Evolutionary conservation across 306 rosid species (phyloP).

Genomic region (Castanopsis chinensis): DNA sequence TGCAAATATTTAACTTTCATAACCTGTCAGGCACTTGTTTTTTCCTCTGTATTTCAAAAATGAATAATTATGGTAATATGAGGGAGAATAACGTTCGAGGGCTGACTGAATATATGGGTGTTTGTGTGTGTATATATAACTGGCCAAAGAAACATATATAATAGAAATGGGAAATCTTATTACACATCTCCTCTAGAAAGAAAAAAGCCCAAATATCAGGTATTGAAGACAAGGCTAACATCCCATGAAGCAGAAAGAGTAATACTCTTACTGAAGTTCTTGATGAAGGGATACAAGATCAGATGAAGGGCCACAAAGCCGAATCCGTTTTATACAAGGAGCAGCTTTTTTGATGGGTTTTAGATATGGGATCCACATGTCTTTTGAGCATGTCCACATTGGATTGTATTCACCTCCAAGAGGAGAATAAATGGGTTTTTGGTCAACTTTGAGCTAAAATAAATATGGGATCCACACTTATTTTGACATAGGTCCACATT

Average conservation of each 20-base stretch:
- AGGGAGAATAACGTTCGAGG: not conserved
- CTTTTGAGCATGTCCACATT: not conserved
- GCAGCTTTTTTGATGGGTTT: not conserved
- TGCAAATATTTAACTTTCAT: not conserved
- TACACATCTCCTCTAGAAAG: not conserved
- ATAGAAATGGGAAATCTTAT: not conserved
- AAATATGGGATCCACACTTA: too few relatives aligned
- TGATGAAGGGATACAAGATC: not conserved
- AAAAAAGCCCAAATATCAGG: not conserved
- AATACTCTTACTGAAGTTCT: not conserved
- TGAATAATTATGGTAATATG: not conserved
- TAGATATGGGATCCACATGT: too few relatives aligned
- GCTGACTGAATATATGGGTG: not conserved
- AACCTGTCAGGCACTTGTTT: not conserved
- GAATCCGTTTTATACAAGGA: not conserved
- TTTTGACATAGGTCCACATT: too few relatives aligned
- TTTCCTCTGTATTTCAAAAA: not conserved
- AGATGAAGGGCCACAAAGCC: not conserved
- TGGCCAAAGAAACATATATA: not conserved
- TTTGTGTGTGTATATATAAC: not conserved
- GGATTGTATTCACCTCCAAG: not conserved
- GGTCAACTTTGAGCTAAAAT: too few relatives aligned
- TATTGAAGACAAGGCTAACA: not conserved
- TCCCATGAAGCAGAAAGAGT: not conserved
- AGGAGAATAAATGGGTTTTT: too few relatives aligned